A percentile compares a stretch with the other conserved stretches of the same genome.
Evolutionary conservation across 257 asterid species (phyloP).

Genomic region (Anisodus acutangulus): DNA sequence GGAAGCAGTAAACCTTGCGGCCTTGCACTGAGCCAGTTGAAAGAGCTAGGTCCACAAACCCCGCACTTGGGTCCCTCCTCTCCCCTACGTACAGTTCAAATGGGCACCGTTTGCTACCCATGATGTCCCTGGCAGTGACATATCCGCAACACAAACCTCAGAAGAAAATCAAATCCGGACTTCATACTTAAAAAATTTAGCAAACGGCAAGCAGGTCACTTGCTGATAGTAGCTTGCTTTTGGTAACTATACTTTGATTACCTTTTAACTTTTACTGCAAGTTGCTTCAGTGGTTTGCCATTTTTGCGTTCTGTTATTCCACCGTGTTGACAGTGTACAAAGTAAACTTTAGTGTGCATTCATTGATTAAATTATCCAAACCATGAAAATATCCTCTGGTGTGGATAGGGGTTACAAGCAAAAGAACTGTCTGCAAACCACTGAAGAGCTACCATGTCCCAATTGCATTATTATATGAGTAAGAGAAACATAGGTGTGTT

Average conservation of each 20-base stretch:
- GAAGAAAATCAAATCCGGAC: constrained; percentile 45
- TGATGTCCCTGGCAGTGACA: constrained; percentile 49
- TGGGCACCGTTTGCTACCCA: neutral
- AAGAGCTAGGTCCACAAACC: constrained; percentile 41
- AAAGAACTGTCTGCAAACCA: neutral
- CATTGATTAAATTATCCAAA: neutral
- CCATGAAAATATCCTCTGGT: neutral
- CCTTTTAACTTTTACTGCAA: neutral
- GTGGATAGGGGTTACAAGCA: neutral
- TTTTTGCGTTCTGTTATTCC: neutral
- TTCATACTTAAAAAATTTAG: constrained; percentile 22
- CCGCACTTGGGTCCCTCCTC: constrained; percentile 33
- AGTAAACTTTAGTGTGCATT: neutral
- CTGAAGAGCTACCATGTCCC: neutral
- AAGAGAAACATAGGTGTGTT: neutral
- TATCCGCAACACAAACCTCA: constrained; percentile 24
- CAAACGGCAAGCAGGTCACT: neutral
- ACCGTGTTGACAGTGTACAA: neutral
- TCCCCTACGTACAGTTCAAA: constrained; percentile 22
- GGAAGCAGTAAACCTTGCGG: constrained; percentile 35
- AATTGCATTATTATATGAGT: constrained; percentile 14
- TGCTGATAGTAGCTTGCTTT: constrained; percentile 9
- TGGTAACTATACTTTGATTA: constrained; percentile 1
- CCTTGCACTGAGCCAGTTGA: constrained; percentile 42
- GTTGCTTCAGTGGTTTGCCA: neutral